These are phyloP conservation scores for Scenedesmus sp. DNA, from an alignment of 163 green algal genomes.

Conservation along the genomic window DNA sequence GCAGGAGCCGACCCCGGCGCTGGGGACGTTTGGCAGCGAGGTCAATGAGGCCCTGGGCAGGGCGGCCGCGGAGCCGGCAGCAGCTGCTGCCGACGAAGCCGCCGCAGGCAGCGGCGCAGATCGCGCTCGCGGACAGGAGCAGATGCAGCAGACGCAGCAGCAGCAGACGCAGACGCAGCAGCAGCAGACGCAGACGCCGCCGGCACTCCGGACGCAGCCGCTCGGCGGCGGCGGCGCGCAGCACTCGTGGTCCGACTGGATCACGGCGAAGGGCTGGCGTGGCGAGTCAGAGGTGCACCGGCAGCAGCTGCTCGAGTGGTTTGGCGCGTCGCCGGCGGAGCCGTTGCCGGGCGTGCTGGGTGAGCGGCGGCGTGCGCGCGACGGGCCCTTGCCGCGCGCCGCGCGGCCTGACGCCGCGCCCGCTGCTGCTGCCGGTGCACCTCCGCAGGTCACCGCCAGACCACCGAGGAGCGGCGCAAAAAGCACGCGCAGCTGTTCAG, in stretches of 20 bases:
- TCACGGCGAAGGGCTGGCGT: slow-evolving; percentile 45
- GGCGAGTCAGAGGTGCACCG: slow-evolving; percentile 43
- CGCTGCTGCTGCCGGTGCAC: not conserved
- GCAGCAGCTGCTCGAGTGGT: slow-evolving; percentile 73
- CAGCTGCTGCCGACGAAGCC: slow-evolving; percentile 4
- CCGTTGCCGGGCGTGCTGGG: slow-evolving; percentile 40
- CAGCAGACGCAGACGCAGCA: not conserved
- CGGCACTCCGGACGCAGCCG: not conserved
- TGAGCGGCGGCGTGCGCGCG: slow-evolving; percentile 12
- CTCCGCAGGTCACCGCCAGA: slow-evolving; percentile 50
- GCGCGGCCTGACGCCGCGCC: not conserved
- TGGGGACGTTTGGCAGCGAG: too few species aligned
- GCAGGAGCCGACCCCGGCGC: not conserved
- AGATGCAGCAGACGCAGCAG: slow-evolving; percentile 2
- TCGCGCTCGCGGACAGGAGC: not conserved
- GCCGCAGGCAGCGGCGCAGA: slow-evolving; percentile 6
- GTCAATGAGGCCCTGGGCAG: too few species aligned
- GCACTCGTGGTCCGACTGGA: slow-evolving; percentile 44
- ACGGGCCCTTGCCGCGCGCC: not conserved
- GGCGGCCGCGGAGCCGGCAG: too few species aligned
- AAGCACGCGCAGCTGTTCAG: slow-evolving; percentile 39
- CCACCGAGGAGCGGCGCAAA: slow-evolving; percentile 33
- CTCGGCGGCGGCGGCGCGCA: not conserved
- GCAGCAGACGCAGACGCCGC: not conserved
- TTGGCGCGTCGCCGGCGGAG: slow-evolving; percentile 52